These are phyloP conservation scores for Myrmaecium sp. DNA, from an alignment of 2,329 filamentous ascomycete species.

Conservation along the genomic window DNA sequence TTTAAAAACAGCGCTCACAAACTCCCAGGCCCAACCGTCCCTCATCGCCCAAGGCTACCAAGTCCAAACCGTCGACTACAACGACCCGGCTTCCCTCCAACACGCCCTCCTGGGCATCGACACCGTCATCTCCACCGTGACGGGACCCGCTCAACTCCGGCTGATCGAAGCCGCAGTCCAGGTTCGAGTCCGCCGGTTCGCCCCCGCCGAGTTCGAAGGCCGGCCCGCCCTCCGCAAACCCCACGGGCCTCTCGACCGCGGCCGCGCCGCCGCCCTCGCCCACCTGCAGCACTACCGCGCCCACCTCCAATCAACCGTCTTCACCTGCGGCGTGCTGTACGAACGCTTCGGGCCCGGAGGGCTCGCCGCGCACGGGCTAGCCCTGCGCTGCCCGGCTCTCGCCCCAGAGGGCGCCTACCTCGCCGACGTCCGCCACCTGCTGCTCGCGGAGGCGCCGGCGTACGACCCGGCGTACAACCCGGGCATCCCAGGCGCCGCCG, in stretches of 20 bases:
- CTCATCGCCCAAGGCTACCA: slow-evolving; percentile 43
- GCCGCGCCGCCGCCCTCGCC: slow-evolving; percentile 38
- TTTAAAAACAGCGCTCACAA: slow-evolving; percentile 6
- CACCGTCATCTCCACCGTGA: slow-evolving; percentile 58
- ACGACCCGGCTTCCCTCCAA: slow-evolving; percentile 37
- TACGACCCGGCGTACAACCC: slow-evolving; percentile 31
- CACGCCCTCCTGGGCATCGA: slow-evolving; percentile 57
- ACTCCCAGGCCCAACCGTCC: slow-evolving; percentile 33
- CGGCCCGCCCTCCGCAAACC: slow-evolving; percentile 36
- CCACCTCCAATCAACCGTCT: slow-evolving; percentile 50
- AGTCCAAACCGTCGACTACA: slow-evolving; percentile 52
- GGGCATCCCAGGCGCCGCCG: slow-evolving; percentile 25
- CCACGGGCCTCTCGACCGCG: slow-evolving; percentile 44
- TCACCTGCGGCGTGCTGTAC: slow-evolving; percentile 61
- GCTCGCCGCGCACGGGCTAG: slow-evolving; percentile 42
- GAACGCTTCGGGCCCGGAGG: slow-evolving; percentile 57
- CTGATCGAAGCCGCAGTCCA: slow-evolving; percentile 55
- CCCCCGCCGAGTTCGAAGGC: slow-evolving; percentile 63
- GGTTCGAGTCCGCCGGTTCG: slow-evolving; percentile 49
- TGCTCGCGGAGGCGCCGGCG: slow-evolving; percentile 42
- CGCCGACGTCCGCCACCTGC: slow-evolving; percentile 40
- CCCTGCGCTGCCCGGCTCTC: slow-evolving; percentile 33
- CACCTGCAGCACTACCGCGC: slow-evolving; percentile 38
- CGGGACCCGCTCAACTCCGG: slow-evolving; percentile 46
- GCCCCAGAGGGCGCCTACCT: slow-evolving; percentile 47